phyloP scores from a whole-genome alignment of 345 rosid species.

The Murraya paniculata region DNA sequence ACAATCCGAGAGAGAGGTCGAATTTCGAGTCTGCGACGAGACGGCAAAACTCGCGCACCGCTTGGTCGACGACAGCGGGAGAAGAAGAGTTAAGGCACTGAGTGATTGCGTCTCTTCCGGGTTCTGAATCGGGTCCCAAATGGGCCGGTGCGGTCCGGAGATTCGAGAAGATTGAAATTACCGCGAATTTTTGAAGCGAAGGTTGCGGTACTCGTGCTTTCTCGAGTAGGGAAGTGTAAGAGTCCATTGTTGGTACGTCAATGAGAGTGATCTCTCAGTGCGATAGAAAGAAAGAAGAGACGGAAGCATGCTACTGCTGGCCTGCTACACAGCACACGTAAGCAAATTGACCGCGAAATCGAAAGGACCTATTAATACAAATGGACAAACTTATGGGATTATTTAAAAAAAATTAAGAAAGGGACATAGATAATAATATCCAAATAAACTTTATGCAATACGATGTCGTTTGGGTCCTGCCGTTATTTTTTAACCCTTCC shows the following conservation, averaged over 20 bases:
- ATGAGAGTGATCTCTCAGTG: neutral
- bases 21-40: slow-evolving; percentile 58
- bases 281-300: neutral
- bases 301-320: no score
- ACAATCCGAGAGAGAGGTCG: slow-evolving; percentile 53
- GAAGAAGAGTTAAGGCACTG: slow-evolving; percentile 64
- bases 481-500: neutral
- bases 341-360: neutral
- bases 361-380: neutral
- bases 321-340: no score
- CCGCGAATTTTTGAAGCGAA: slow-evolving; percentile 74
- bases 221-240: slow-evolving; percentile 61
- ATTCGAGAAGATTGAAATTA: slow-evolving; percentile 74
- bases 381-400: no score
- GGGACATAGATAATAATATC: neutral
- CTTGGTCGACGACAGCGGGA: slow-evolving; percentile 75
- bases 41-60: slow-evolving; percentile 86
- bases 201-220: slow-evolving; percentile 78
- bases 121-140: slow-evolving; percentile 53
- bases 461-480: neutral
- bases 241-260: slow-evolving; percentile 40
- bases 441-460: neutral
- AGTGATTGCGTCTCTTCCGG: slow-evolving; percentile 64
- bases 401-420: no score
- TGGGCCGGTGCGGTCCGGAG: slow-evolving; percentile 55